Conservation (phyloP, 306 rosid genomes). For the Elaeagnus macrophylla region DNA sequence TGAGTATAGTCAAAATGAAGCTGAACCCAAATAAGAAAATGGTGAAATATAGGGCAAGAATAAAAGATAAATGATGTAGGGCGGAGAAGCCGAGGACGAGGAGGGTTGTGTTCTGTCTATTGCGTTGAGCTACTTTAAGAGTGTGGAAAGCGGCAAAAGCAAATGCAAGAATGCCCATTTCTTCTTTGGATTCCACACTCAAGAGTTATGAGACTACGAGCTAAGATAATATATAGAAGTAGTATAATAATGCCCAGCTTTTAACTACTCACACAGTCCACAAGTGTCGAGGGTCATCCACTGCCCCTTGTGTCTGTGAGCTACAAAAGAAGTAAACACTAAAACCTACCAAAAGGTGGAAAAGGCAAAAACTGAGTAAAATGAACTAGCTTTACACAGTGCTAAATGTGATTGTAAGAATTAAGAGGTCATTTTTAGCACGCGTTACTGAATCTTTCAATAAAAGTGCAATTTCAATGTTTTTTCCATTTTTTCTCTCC, state of each 20-base stretch:
- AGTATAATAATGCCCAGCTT: slow-evolving; percentile 14
- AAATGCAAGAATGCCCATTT: slow-evolving; percentile 26
- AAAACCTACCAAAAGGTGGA: background rate
- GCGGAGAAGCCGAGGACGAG: background rate
- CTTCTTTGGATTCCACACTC: slow-evolving; percentile 23
- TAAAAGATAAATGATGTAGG: background rate
- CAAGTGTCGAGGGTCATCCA: slow-evolving; percentile 32
- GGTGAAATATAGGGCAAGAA: slow-evolving; percentile 12
- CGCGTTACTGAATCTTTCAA: slow-evolving; percentile 3
- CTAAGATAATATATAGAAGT: slow-evolving; percentile 20
- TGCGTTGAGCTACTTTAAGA: slow-evolving; percentile 1
- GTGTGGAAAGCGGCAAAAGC: slow-evolving; percentile 16
- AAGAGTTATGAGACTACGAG: slow-evolving; percentile 13
- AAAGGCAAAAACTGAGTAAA: background rate
- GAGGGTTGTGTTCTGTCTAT: slow-evolving; percentile 3
- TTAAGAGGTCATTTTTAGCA: background rate
- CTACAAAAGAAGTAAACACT: slow-evolving; percentile 7
- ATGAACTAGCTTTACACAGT: slow-evolving; percentile 3
- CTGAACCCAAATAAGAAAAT: slow-evolving; percentile 17
- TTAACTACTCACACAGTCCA: slow-evolving; percentile 27
- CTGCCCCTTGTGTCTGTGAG: slow-evolving; percentile 29
- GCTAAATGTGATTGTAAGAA: background rate
- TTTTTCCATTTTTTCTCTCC: background rate
- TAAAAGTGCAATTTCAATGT: slow-evolving; percentile 4
- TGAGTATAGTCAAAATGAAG: background rate